Percentiles rank a stretch among this genome's conserved stretches.
Evolutionary conservation across 73 alveolate genomes (phyloP).

Genomic region (Paramecium pentaurelia): DNA sequence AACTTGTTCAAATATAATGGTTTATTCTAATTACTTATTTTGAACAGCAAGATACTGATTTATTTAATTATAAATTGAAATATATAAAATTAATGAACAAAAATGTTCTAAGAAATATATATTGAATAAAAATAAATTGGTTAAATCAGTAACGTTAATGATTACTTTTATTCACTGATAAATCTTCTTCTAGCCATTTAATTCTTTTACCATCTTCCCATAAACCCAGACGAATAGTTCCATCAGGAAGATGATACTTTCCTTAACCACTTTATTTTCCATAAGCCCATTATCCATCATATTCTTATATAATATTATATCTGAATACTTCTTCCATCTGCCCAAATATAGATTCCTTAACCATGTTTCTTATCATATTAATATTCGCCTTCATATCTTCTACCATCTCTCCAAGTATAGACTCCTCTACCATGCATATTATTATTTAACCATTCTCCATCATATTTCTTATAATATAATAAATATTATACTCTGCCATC

Average conservation of each 20-base stretch:
- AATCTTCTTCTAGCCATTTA: slow-evolving; percentile 68
- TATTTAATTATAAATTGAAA: too few species aligned
- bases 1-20: too few species aligned
- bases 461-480: background rate
- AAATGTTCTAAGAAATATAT: background rate
- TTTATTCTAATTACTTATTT: too few species aligned
- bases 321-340: slow-evolving; percentile 77
- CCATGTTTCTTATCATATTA: slow-evolving; percentile 91
- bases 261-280: slow-evolving; percentile 84
- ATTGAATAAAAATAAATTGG: background rate
- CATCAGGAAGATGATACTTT: slow-evolving; percentile 71
- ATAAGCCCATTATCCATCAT: slow-evolving; percentile 63
- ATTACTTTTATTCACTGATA: background rate
- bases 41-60: too few species aligned
- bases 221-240: slow-evolving; percentile 53
- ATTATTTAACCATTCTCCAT: slow-evolving; percentile 62
- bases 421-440: slow-evolving; percentile 89
- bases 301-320: background rate
- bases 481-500: slow-evolving; percentile 80
- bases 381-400: slow-evolving; percentile 94
- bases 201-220: slow-evolving; percentile 74
- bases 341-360: slow-evolving; percentile 90
- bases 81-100: too few species aligned
- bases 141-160: background rate
- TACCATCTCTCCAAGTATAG: slow-evolving; percentile 95